Evolutionary conservation across 768 basidiomycete species (phyloP).

Genomic region (Tulasnella sp.): DNA sequence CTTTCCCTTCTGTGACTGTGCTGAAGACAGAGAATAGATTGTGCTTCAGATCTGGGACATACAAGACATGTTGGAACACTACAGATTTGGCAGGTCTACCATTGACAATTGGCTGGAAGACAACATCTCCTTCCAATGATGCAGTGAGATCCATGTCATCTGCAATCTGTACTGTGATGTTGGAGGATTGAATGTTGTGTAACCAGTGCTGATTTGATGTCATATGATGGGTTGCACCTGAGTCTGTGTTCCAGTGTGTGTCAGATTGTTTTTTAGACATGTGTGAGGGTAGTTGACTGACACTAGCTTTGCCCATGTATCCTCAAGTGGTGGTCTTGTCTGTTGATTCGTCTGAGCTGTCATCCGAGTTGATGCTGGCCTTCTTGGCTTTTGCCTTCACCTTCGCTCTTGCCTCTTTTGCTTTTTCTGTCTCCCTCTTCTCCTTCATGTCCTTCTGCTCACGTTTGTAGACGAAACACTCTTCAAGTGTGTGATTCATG

Average conservation of each 20-base stretch:
- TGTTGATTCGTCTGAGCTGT: not conserved
- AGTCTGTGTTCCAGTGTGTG: not conserved
- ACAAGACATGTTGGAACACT: not conserved
- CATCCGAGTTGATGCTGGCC: not conserved
- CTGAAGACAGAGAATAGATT: slow-evolving; percentile 1
- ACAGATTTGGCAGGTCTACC: not conserved
- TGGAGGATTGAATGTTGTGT: not conserved
- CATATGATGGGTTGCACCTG: slow-evolving; percentile 4
- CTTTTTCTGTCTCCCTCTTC: not conserved
- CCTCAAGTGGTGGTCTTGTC: not conserved
- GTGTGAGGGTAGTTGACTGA: not conserved
- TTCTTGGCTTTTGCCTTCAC: not conserved
- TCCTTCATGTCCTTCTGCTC: not conserved
- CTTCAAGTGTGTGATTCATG: too few species aligned
- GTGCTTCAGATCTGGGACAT: not conserved
- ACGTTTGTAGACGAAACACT: too few species aligned
- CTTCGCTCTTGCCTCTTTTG: not conserved
- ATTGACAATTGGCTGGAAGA: not conserved
- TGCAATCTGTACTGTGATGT: not conserved
- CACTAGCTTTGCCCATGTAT: not conserved
- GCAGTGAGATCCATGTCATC: not conserved
- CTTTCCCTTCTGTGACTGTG: not conserved
- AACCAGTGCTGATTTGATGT: not conserved
- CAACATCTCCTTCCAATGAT: not conserved
- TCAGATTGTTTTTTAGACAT: not conserved